Conservation (phyloP, 495 filamentous ascomycete genomes). For the Echria macrotheca region DNA sequence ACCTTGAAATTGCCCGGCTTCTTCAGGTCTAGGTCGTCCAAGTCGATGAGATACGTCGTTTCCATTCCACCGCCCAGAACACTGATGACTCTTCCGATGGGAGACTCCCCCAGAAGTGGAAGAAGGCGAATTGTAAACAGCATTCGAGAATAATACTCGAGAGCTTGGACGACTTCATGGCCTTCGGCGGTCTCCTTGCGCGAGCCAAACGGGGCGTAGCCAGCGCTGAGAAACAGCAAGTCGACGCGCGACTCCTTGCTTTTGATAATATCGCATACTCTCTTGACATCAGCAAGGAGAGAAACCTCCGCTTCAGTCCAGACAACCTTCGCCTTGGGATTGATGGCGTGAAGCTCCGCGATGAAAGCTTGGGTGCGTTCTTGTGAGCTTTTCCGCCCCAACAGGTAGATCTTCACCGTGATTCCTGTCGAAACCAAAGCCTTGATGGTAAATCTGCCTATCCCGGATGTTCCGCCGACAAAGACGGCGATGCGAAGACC, state of each 20-base stretch:
- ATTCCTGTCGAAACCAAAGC: conserved; percentile 24
- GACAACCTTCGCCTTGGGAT: conserved; percentile 33
- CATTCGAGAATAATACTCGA: conserved; percentile 35
- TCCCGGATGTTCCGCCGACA: conserved; percentile 35
- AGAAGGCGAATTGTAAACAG: conserved; percentile 29
- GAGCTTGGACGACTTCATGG: conserved; percentile 21
- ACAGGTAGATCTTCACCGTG: conserved; percentile 26
- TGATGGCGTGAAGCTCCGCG: conserved; percentile 24
- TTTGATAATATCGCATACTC: conserved; percentile 30
- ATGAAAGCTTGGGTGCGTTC: conserved; percentile 23
- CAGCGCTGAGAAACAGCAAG: conserved; percentile 32
- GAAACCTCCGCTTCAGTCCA: conserved; percentile 33
- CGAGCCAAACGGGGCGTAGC: conserved; percentile 30
- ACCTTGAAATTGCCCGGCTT: conserved; percentile 25
- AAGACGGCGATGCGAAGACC: conserved; percentile 34
- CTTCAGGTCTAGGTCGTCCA: conserved; percentile 33
- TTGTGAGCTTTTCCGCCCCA: conserved; percentile 31
- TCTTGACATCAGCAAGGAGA: conserved; percentile 30
- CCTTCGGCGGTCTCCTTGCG: conserved; percentile 27
- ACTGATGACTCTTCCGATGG: conserved; percentile 25
- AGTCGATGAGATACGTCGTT: conserved; percentile 15
- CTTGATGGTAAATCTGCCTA: conserved; percentile 29
- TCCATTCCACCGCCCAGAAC: conserved; percentile 31
- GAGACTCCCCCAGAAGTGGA: conserved; percentile 23
- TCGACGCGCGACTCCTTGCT: conserved; percentile 19